Evolutionary conservation across 805 yeast genomes (phyloP).

Genomic region (Ogataea pilisensis): DNA sequence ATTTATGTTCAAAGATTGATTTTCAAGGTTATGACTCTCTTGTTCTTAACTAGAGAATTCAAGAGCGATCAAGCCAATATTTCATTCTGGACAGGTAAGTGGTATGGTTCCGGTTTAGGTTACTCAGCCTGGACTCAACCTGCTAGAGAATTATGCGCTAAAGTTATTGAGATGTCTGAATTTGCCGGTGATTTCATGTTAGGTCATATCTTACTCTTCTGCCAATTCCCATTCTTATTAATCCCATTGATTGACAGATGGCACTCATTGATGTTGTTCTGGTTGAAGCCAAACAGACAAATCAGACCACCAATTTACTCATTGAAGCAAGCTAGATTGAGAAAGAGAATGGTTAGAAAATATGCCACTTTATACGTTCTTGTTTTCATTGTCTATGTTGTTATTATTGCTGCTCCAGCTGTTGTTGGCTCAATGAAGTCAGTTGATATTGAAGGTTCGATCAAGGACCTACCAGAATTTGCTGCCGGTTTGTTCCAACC

Average conservation of each 20-base stretch:
- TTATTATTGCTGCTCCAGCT: slow-evolving; percentile 87
- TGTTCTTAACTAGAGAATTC: slow-evolving; percentile 88
- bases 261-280: slow-evolving; percentile 98
- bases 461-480: slow-evolving; percentile 30
- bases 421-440: slow-evolving; percentile 53
- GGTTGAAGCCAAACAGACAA: slow-evolving; percentile 97
- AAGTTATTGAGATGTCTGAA: slow-evolving; percentile 88
- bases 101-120: slow-evolving; percentile 95
- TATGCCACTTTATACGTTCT: slow-evolving; percentile 78
- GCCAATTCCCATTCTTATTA: slow-evolving; percentile 81
- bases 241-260: slow-evolving; percentile 91
- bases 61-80: slow-evolving; percentile 93
- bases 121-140: slow-evolving; percentile 95
- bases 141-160: slow-evolving; percentile 89
- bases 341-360: slow-evolving; percentile 96
- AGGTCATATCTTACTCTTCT: slow-evolving; percentile 84
- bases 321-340: slow-evolving; percentile 89
- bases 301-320: slow-evolving; percentile 98
- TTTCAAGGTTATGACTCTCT: slow-evolving; percentile 77
- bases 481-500: slow-evolving; percentile 83
- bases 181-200: slow-evolving; percentile 95
- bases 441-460: slow-evolving; percentile 37
- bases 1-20: slow-evolving; percentile 83
- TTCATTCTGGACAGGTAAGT: slow-evolving; percentile 99
- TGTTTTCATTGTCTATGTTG: slow-evolving; percentile 66